Conservation (phyloP, 768 basidiomycete species). For the Pleurotus salmoneostramineus region DNA sequence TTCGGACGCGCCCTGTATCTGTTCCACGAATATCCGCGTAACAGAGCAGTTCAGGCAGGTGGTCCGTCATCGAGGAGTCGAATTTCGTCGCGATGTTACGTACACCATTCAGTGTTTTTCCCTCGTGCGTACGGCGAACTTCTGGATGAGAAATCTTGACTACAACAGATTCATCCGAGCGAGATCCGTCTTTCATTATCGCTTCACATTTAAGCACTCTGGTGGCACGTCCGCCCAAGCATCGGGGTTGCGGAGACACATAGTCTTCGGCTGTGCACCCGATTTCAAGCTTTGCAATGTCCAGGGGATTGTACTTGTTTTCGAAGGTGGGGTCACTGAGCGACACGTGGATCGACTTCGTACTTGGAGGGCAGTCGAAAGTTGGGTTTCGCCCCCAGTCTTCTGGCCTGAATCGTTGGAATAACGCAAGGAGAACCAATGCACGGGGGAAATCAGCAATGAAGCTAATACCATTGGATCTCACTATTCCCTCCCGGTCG, state of each 20-base stretch:
- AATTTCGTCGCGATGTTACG: neutral
- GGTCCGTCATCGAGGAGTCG: neutral
- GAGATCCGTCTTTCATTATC: neutral
- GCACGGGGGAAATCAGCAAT: slow-evolving; percentile 19
- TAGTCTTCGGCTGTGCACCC: neutral
- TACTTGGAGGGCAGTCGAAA: neutral
- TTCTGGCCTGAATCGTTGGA: slow-evolving; percentile 18
- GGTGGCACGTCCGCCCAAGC: slow-evolving; percentile 1
- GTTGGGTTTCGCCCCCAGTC: slow-evolving; percentile 16
- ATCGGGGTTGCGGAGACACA: neutral
- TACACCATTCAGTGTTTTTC: neutral
- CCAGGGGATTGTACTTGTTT: neutral
- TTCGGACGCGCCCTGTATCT: neutral
- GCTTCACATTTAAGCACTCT: neutral
- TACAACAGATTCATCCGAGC: neutral
- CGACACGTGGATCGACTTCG: neutral
- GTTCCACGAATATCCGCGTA: neutral
- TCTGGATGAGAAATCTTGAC: neutral
- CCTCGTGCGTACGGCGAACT: neutral
- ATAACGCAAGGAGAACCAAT: slow-evolving; percentile 19
- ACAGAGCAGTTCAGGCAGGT: neutral
- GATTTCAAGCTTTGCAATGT: neutral
- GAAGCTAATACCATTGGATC: slow-evolving; percentile 19
- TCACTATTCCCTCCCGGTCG: slow-evolving; percentile 21
- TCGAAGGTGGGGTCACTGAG: neutral